Evolutionary conservation across 306 rosid genomes (phyloP).

Genomic region (Malus asiatica): DNA sequence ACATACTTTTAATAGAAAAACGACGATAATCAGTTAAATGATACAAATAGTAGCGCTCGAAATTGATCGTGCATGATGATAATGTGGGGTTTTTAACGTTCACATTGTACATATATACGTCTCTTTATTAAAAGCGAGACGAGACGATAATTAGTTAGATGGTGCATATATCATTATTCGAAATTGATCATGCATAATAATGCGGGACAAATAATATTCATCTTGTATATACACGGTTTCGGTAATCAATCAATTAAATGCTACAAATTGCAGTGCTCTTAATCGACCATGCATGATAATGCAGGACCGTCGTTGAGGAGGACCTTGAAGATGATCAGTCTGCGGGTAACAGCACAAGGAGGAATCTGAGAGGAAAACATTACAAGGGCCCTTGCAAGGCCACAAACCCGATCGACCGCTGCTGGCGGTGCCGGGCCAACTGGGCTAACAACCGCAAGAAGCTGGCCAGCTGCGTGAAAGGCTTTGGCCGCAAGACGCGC

Average conservation of each 20-base stretch:
- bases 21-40: neutral
- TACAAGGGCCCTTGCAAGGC: constrained; percentile 34
- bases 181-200: too few species aligned
- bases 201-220: too few species aligned
- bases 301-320: neutral
- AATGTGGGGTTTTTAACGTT: neutral
- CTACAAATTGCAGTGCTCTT: neutral
- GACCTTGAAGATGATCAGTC: neutral
- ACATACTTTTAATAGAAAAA: too few species aligned
- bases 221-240: too few species aligned
- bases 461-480: constrained; percentile 50
- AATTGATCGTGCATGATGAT: neutral
- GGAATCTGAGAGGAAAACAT: constrained; percentile 22
- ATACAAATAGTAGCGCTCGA: neutral
- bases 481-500: constrained; percentile 55
- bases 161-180: neutral
- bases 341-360: constrained; percentile 36
- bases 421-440: constrained; percentile 59
- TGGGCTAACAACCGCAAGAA: constrained; percentile 57
- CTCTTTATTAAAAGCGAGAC: neutral
- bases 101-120: neutral
- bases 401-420: constrained; percentile 76
- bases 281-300: neutral
- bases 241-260: too few species aligned
- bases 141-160: neutral